Conservation (phyloP, 345 rosid genomes). For the Syzygium aromaticum region DNA sequence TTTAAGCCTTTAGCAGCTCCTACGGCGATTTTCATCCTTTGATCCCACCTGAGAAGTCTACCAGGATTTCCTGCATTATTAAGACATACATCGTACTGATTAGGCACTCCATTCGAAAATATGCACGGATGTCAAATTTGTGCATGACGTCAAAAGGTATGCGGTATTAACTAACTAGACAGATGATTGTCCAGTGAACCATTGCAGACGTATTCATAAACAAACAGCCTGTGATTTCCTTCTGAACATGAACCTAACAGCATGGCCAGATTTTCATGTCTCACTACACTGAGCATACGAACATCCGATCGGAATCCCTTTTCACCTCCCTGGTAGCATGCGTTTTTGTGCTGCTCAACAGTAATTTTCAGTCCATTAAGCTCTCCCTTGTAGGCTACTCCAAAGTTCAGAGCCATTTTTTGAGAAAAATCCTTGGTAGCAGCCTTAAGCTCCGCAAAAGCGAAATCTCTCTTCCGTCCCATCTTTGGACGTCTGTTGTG, state of each 20-base stretch:
- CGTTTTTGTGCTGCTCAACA: not conserved
- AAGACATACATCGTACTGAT: not conserved
- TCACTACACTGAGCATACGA: slow-evolving; percentile 35
- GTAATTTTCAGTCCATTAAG: not conserved
- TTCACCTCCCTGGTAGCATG: not conserved
- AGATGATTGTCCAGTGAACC: slow-evolving; percentile 49
- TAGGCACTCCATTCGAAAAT: not conserved
- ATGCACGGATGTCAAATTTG: not conserved
- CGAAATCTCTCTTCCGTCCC: not conserved
- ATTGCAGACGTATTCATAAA: slow-evolving; percentile 51
- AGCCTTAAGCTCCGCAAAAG: not conserved
- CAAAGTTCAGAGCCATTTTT: not conserved
- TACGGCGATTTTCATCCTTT: slow-evolving; percentile 46
- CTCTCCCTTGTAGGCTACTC: not conserved
- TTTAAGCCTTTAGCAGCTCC: slow-evolving; percentile 45
- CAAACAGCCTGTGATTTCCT: slow-evolving; percentile 45
- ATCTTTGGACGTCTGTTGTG: not conserved
- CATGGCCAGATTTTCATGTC: slow-evolving; percentile 53
- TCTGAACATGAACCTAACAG: slow-evolving; percentile 50
- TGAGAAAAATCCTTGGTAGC: not conserved
- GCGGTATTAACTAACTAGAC: slow-evolving; percentile 26
- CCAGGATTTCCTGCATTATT: slow-evolving; percentile 33
- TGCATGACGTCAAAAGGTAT: not conserved
- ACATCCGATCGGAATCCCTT: slow-evolving; percentile 54
- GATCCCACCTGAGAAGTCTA: slow-evolving; percentile 34